Evolutionary conservation across 108 stramenopile genomes (phyloP), one percentile per base, ranked within the genome.

Genomic region (Cyclostephanos invisitatus): DNA sequence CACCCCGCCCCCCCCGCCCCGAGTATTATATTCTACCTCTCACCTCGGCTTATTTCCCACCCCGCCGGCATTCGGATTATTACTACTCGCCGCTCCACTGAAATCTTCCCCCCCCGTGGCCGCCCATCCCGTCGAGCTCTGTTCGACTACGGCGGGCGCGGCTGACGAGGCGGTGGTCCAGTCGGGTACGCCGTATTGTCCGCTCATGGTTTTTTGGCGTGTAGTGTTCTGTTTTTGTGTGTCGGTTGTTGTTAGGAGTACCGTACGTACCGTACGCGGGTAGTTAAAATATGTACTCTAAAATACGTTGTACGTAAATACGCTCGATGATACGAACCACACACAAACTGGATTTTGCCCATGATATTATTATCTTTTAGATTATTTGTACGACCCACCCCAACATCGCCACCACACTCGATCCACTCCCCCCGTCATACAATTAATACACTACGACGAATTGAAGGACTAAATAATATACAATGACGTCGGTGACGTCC

Each of bases 141-240:
- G 38, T 14, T 76, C 47, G 54, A 60, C 68, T 58, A 46, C 49
- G 18, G 49, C 64, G 46, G 78, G 70, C 12, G 79, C 53, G 29
- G 48, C 59, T 55, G 18, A n/a, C n/a, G 82, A 62, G 61, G 83
- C 81, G 17, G 61, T 84, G 50, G 85, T 84, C 87, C 87, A 88
- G 75, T 86, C 87, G 27, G 87, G 87, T 64, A 86, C 85, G 62
- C 87, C 87, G 76, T 85, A 88, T 61, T 68, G 57, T 21, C 83
- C 83, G 68, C 78, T 83, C 78, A 79, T 79, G 29, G 37, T 72
- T 2, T 32, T n/a, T n/a, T n/a, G n/a, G n/a, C n/a, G n/a, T 2
- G 32, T 44, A 2, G 7, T 10, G 21, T 20, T 48, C 48, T 46
- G 14, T 46, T 15, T 32, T 32, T 32, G 32, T 32, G 32, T n/a